Conservation (phyloP, 2,329 filamentous ascomycete genomes). For the Hypoxylon sp. region DNA sequence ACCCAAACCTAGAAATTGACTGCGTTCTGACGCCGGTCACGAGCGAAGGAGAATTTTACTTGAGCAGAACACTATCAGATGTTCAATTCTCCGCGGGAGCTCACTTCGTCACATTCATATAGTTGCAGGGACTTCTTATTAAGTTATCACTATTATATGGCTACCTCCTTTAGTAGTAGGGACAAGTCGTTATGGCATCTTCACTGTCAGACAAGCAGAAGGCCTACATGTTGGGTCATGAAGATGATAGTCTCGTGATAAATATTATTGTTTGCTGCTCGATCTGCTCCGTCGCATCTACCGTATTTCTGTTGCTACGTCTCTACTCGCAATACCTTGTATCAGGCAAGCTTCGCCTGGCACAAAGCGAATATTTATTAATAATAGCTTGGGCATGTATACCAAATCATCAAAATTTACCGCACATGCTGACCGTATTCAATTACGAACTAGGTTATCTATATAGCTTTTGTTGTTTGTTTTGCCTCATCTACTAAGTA, state of each 20-base stretch:
- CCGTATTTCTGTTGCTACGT: neutral
- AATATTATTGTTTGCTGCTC: neutral
- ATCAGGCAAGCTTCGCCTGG: neutral
- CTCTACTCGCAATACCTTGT: slow-evolving; percentile 8
- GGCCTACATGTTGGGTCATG: slow-evolving; percentile 9
- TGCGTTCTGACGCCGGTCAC: neutral
- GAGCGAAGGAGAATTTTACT: neutral
- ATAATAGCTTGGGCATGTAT: neutral
- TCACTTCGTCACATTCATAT: neutral
- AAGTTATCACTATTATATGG: neutral
- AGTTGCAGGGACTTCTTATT: neutral
- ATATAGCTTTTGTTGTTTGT: slow-evolving; percentile 1
- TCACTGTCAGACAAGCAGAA: neutral
- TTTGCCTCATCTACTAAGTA: neutral
- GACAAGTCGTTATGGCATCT: slow-evolving; percentile 3
- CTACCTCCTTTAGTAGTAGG: neutral
- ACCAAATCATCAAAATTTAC: neutral
- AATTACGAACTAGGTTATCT: neutral
- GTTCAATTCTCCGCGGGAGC: too few species aligned
- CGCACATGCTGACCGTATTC: neutral
- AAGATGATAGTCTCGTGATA: neutral
- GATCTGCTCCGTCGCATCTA: neutral
- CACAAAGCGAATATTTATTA: neutral
- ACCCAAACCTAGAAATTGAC: neutral
- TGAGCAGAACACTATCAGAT: neutral